phyloP scores from a whole-genome alignment of 345 rosid genomes.

The Pistacia integerrima region DNA sequence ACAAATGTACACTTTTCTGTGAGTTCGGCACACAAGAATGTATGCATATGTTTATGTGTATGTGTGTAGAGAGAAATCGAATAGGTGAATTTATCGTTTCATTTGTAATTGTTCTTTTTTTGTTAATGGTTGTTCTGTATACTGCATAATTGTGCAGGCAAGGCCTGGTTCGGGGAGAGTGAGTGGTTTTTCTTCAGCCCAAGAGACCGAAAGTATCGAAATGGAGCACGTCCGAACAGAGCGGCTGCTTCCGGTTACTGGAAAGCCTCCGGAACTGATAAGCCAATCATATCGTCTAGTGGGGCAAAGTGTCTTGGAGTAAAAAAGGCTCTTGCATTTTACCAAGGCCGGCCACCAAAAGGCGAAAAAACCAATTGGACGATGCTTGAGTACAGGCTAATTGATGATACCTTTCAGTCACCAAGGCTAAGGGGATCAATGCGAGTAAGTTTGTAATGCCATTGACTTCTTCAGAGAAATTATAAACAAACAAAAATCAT shows the following conservation, averaged over 20 bases:
- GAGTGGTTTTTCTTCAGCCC: constrained; percentile 52
- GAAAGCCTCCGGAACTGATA: constrained; percentile 49
- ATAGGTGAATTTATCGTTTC: background rate
- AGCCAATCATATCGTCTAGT: constrained; percentile 32
- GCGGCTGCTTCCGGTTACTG: constrained; percentile 47
- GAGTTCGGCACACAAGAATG: background rate
- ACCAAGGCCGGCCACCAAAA: constrained; percentile 42
- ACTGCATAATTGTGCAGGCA: constrained; percentile 15
- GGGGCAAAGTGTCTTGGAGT: constrained; percentile 44
- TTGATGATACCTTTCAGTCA: constrained; percentile 27
- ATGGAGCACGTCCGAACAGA: constrained; percentile 45
- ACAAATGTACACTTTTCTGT: background rate
- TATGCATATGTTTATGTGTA: background rate
- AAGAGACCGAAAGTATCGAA: constrained; percentile 45
- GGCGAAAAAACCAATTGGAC: constrained; percentile 47
- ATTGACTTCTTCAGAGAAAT: background rate
- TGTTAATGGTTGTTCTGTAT: background rate
- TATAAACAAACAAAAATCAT: background rate
- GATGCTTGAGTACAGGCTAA: constrained; percentile 49
- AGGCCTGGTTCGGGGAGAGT: constrained; percentile 36
- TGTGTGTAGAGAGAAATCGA: background rate
- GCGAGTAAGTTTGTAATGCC: constrained; percentile 33
- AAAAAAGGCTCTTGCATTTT: constrained; percentile 45
- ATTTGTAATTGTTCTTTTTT: background rate
- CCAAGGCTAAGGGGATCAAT: constrained; percentile 36